Conservation (phyloP, 805 yeast species). For the Spencermartinsiella europaea region DNA sequence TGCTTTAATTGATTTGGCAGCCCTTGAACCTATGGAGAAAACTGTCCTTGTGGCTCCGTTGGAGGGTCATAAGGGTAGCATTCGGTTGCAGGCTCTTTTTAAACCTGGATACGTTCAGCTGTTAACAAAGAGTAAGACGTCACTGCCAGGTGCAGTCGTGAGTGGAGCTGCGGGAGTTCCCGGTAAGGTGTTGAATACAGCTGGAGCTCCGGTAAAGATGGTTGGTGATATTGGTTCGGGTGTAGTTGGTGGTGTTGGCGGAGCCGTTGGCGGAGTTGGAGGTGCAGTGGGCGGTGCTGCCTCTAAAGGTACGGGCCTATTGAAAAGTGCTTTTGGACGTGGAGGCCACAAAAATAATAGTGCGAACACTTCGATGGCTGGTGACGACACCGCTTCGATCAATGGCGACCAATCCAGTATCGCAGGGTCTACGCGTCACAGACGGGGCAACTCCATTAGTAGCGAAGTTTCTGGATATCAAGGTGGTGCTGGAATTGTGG, state of each 20-base stretch:
- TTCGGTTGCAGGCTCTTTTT: conserved; percentile 56
- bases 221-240: conserved; percentile 46
- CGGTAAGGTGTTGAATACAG: conserved; percentile 40
- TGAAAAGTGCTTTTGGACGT: conserved; percentile 38
- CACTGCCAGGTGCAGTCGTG: conserved; percentile 16
- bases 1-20: conserved; percentile 51
- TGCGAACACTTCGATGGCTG: conserved; percentile 32
- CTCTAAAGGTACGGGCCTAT: conserved; percentile 16
- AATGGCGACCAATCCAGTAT: conserved; percentile 26
- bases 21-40: conserved; percentile 55
- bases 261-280: conserved; percentile 40
- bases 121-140: conserved; percentile 20
- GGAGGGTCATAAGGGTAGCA: conserved; percentile 53
- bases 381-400: conserved; percentile 37
- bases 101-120: conserved; percentile 58
- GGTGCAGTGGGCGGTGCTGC: conserved; percentile 37
- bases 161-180: conserved; percentile 28
- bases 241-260: conserved; percentile 32
- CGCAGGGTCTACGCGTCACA: conserved; percentile 12
- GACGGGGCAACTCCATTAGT: conserved; percentile 16
- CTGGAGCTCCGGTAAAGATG: conserved; percentile 45
- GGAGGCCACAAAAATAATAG: conserved; percentile 17
- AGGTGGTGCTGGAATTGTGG: conserved; percentile 14
- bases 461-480: conserved; percentile 15
- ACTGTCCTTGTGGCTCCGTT: conserved; percentile 50